Conservation (phyloP, 805 yeast genomes). For the Saturnispora silvae region DNA sequence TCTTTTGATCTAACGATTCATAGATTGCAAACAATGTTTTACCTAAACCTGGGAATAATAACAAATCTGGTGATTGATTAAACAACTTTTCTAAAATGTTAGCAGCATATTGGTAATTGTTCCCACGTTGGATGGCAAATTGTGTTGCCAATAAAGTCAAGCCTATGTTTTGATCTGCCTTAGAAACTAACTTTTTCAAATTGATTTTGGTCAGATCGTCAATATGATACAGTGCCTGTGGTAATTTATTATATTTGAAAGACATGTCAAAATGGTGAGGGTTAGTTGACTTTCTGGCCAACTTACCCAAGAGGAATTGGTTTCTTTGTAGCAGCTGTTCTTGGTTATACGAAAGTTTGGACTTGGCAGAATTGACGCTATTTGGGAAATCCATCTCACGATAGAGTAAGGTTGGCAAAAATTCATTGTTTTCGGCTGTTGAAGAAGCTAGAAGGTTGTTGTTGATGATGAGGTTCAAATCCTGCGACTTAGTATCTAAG, state of each 20-base stretch:
- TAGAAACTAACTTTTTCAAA: conserved; percentile 27
- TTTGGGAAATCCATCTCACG: conserved; percentile 24
- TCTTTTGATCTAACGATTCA: conserved; percentile 33
- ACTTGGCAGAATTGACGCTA: conserved; percentile 18
- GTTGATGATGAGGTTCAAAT: conserved; percentile 31
- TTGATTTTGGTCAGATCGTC: conserved; percentile 7
- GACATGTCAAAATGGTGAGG: conserved; percentile 12
- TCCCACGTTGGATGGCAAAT: conserved; percentile 22
- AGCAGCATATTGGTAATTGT: conserved; percentile 27
- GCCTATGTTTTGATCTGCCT: conserved; percentile 22
- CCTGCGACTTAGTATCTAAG: conserved; percentile 27
- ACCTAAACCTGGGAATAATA: conserved; percentile 36
- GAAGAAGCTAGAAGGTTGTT: conserved; percentile 29
- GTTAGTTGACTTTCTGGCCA: conserved; percentile 26
- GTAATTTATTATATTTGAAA: conserved; percentile 20
- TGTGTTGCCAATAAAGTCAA: conserved; percentile 28
- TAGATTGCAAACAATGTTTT: conserved; percentile 40
- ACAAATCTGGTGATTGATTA: conserved; percentile 4
- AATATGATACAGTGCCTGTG: conserved; percentile 7
- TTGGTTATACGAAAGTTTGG: conserved; percentile 32
- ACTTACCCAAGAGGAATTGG: conserved; percentile 32
- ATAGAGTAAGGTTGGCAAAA: conserved; percentile 22
- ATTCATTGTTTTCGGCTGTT: neutral
- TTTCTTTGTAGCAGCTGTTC: conserved; percentile 32
- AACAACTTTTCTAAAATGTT: conserved; percentile 26